These are phyloP conservation scores for Mitragyna speciosa DNA, from an alignment of 257 asterid genomes.

Conservation along the genomic window DNA sequence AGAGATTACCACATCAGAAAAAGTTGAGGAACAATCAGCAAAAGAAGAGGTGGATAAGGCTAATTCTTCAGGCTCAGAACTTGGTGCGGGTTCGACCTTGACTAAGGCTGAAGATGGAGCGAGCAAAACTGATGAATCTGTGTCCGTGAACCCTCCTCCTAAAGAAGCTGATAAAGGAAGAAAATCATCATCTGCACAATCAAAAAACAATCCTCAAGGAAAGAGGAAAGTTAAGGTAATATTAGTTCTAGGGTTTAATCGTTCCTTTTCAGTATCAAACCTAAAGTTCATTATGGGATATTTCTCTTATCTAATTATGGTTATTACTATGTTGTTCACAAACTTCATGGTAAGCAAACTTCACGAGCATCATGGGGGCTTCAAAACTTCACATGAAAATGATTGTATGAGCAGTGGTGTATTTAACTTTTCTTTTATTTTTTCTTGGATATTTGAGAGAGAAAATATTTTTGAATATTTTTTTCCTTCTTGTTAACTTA, in stretches of 20 bases:
- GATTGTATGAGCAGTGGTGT: not conserved
- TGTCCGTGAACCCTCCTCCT: constrained; percentile 25
- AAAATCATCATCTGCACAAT: constrained; percentile 46
- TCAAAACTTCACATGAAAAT: not conserved
- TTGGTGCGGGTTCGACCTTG: constrained; percentile 43
- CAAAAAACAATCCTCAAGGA: constrained; percentile 46
- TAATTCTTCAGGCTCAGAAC: constrained; percentile 36
- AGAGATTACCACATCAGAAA: constrained; percentile 30
- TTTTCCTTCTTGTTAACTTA: not conserved
- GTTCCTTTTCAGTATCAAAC: not conserved
- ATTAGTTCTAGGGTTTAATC: constrained; percentile 20
- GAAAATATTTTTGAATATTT: not conserved
- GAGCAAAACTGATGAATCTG: constrained; percentile 25
- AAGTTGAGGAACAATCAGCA: constrained; percentile 30
- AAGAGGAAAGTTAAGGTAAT: constrained; percentile 82
- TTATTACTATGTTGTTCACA: not conserved
- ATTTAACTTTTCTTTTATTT: too few relatives aligned
- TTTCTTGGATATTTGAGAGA: not conserved
- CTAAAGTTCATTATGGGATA: not conserved
- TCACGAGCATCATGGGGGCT: constrained; percentile 33
- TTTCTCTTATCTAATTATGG: not conserved
- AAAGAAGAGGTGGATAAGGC: constrained; percentile 29
- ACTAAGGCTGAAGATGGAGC: constrained; percentile 39
- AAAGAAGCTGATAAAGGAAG: constrained; percentile 42
- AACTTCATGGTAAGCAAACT: constrained; percentile 16